Evolutionary conservation across 495 filamentous ascomycete species (phyloP).

Genomic region (Lepidopterella palustris): DNA sequence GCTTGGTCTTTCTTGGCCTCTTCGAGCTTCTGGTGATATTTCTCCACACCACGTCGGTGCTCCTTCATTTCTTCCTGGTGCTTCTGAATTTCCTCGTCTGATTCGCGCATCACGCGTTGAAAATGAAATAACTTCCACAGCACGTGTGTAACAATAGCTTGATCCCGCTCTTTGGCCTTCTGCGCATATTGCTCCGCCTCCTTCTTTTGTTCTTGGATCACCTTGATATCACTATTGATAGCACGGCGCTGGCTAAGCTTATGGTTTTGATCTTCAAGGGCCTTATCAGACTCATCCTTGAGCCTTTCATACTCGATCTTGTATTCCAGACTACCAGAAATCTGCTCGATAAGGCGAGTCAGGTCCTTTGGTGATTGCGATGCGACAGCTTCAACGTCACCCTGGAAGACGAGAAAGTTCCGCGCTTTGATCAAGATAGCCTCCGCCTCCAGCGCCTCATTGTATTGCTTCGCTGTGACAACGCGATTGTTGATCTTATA

Average conservation of each 20-base stretch:
- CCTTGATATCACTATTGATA: conserved; percentile 97
- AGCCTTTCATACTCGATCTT: conserved; percentile 91
- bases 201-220: conserved; percentile 93
- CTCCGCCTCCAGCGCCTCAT: conserved; percentile 83
- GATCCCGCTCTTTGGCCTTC: conserved; percentile 82
- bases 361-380: conserved; percentile 87
- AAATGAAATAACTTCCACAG: conserved; percentile 97
- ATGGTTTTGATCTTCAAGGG: conserved; percentile 77
- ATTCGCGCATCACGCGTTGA: conserved; percentile 86
- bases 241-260: conserved; percentile 81
- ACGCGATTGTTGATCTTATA: conserved; percentile 91
- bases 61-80: conserved; percentile 97
- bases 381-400: conserved; percentile 97
- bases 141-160: conserved; percentile 89
- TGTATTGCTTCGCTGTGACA: conserved; percentile 88
- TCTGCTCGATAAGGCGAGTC: conserved; percentile 94
- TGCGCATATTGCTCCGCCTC: conserved; percentile 87
- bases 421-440: conserved; percentile 97
- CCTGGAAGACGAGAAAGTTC: conserved; percentile 97
- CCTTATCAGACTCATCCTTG: conserved; percentile 76
- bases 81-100: conserved; percentile 81
- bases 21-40: conserved; percentile 75
- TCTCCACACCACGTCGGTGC: conserved; percentile 77
- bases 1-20: conserved; percentile 82
- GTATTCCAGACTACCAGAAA: conserved; percentile 91